Base-by-base conservation (phyloP, 345 rosid species). In the Cochlearia excelsa region DNA sequence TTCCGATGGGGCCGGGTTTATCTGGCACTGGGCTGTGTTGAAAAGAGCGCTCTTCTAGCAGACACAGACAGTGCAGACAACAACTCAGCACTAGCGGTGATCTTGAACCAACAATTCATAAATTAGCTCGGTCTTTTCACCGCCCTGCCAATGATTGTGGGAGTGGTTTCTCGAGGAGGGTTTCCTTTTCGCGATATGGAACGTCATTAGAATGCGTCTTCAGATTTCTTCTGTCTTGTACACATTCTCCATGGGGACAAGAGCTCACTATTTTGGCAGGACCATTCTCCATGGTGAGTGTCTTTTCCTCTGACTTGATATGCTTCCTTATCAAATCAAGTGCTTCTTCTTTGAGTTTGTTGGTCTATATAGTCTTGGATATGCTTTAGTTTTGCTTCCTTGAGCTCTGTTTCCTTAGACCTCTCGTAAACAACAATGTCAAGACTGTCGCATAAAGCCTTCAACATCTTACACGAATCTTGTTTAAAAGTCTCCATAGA, bases 251-350 rank as follows among this genome's bases (percentile, higher is more conserved):
- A 74, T 89, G 90, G 97, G 97, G 49, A 89, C 97, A 34, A 82
- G 77, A 28, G 74, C 82, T 51, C 95, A 89, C 75, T n/a, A n/a
- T n/a, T n/a, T n/a, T n/a, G n/a, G n/a, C n/a, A n/a, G n/a, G n/a
- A n/a, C n/a, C n/a, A n/a, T 89, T 65, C 92, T 89, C 67, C 97
- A 89, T 38, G 97, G 97, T 39, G 97, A n/a, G n/a, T n/a, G n/a
- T n/a, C n/a, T n/a, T n/a, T n/a, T n/a, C n/a, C n/a, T n/a, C n/a
- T n/a, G n/a, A n/a, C n/a, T n/a, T n/a, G n/a, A n/a, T n/a, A n/a
- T n/a, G n/a, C n/a, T n/a, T n/a, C n/a, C n/a, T n/a, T n/a, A n/a
- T n/a, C n/a, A n/a, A n/a, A n/a, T n/a, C n/a, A n/a, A n/a, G n/a
- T n/a, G n/a, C n/a, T n/a, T n/a, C n/a, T n/a, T n/a, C n/a, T n/a